Base-by-base conservation (phyloP, 2,329 filamentous ascomycete genomes). In the Nemania serpens region DNA sequence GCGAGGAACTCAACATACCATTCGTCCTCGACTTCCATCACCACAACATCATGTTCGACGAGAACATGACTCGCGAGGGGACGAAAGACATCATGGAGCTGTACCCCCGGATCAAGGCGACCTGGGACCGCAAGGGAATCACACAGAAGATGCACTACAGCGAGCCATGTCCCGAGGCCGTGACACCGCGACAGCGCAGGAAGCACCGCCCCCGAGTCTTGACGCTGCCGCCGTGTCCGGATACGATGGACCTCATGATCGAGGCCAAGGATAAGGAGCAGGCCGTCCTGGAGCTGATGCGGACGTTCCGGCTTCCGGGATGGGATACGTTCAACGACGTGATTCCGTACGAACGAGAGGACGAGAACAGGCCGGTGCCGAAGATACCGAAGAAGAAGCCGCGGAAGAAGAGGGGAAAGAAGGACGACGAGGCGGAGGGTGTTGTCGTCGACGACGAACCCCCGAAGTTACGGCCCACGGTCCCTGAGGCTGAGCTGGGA, bases 201-300 rank as follows among this genome's bases (percentile, higher is more conserved):
- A 97, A 96, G 75, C 94, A 98, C 71, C 92, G 88, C 37, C 83
- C 91, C 0, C 85, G 94, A 9, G 92, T 96, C 1, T 82, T 83
- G 66, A 90, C 88, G 0, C 76, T 98, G 0, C 94, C 94, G 0
- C 93, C 94, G 0, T 97, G 94, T 69, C 82, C 88, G 3, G 79
- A 85, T 1, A 88, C 90, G 34, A 95, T 96, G 89, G 94, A 97
- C 71, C 81, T 98, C n/a, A 98, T 98, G 94, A 97, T 98, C 62
- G 94, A 98, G 77, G 94, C 94, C 49, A 98, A 98, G 74, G 94
- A 97, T 72, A 98, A 98, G 76, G 94, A 98, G 74, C 94, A 98
- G 75, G 93, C 94, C 0, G 92, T 97, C 0, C 96, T 98, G 69
- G 92, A 96, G 66, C 82, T 98, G 17, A 97, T 97, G 93, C 84